A percentile compares a stretch with the other conserved stretches of the same genome.
phyloP scores from a whole-genome alignment of 805 yeast species.

The Wickerhamia fluorescens region DNA sequence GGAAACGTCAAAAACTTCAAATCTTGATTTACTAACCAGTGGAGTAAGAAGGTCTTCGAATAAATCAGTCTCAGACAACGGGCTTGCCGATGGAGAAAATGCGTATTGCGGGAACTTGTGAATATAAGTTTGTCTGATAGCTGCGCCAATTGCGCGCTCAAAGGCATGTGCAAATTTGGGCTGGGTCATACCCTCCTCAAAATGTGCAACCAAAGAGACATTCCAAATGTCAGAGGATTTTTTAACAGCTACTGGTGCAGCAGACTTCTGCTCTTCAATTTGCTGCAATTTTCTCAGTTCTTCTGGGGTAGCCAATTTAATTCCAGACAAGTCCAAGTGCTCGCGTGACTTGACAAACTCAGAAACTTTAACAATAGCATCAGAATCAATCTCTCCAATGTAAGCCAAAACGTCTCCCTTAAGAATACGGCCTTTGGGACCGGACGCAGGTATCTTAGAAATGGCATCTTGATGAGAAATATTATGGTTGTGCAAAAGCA shows the following conservation, averaged over 20 bases:
- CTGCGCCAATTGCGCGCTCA: conserved; percentile 19
- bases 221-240: conserved; percentile 24
- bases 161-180: conserved; percentile 24
- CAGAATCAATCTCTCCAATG: conserved; percentile 62
- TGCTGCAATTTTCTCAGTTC: conserved; percentile 9
- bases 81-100: conserved; percentile 19
- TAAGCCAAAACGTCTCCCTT: conserved; percentile 89
- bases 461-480: conserved; percentile 69
- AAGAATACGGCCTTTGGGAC: conserved; percentile 80
- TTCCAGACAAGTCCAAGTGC: conserved; percentile 67
- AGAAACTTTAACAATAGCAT: conserved; percentile 47
- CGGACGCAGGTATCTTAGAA: conserved; percentile 69
- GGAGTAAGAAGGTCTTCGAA: conserved; percentile 35
- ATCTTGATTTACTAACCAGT: conserved; percentile 27
- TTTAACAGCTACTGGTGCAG: conserved; percentile 10
- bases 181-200: conserved; percentile 18
- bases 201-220: conserved; percentile 18
- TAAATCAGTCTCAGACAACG: conserved; percentile 15
- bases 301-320: conserved; percentile 38
- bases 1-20: no score
- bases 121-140: conserved; percentile 26
- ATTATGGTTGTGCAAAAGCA: conserved; percentile 52
- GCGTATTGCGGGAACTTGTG: conserved; percentile 31
- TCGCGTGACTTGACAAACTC: conserved; percentile 48
- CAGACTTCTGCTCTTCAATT: conserved; percentile 6